Evolutionary conservation across 2,329 filamentous ascomycete genomes (phyloP), one percentile per base, ranked within the genome.

Genomic region (Talaromyces albobiverticillius): DNA sequence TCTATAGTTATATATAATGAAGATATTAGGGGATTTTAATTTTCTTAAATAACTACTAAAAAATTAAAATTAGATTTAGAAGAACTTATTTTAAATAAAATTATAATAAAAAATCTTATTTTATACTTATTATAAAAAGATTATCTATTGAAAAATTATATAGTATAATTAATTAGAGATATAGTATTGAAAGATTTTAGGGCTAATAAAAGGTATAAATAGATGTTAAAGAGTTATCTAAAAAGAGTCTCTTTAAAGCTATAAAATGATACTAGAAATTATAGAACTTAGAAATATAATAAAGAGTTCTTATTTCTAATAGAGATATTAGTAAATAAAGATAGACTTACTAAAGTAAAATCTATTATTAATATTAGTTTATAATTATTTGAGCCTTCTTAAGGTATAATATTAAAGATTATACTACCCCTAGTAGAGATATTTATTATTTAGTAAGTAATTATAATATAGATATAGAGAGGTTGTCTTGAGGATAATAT

Each of bases 361-460:
- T 42, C 58, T 4, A 57, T 60, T 38, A 59, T 65, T 20, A 53
- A 56, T 50, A 67, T 68, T 56, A 64, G 63, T 18, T 66, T 64
- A 45, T 58, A 59, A 23, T 67, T 66, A 13, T 65, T 67, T 4
- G 67, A 64, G 41, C 61, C 61, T 52, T 58, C 60, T 45, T 59
- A 66, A 52, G 50, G 68, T 5, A 72, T 77, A 60, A 76, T 76
- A 14, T 79, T 82, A 55, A 90, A 89, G 64, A 95, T 96, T 57
- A 81, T 89, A 48, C 77, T 97, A 9, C 92, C 92, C 1, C 88
- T 95, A 68, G 91, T 89, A 64, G 93, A 97, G 68, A 97, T 93
- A 13, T 93, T 93, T 0, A 85, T 96, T 23, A 95, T 96, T n/a
- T n/a, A n/a, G n/a, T n/a, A n/a, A n/a, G n/a, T n/a, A n/a, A n/a